phyloP scores from a whole-genome alignment of 345 rosid species.

The Bretschneidera sinensis region DNA sequence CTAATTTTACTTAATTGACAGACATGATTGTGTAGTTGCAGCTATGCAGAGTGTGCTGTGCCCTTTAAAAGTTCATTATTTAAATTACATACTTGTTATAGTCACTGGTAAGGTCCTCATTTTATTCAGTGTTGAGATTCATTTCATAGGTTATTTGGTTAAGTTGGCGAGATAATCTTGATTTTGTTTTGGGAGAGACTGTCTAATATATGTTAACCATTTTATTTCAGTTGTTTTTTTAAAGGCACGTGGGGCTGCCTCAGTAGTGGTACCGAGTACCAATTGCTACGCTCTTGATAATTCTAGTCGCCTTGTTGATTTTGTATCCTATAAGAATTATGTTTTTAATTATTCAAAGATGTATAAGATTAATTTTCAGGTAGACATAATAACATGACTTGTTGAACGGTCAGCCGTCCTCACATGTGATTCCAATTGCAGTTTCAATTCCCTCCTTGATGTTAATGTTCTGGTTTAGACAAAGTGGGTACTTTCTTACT shows the following conservation, averaged over 20 bases:
- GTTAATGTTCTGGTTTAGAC: too few relatives aligned
- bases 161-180: conserved; percentile 1
- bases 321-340: conserved; percentile 62
- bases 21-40: neutral
- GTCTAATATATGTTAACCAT: neutral
- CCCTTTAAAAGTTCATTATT: conserved; percentile 14
- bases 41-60: conserved; percentile 25
- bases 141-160: conserved; percentile 9
- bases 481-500: neutral
- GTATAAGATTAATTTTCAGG: neutral
- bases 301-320: conserved; percentile 85
- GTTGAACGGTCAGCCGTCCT: too few relatives aligned
- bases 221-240: conserved; percentile 40
- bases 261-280: conserved; percentile 60
- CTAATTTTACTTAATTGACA: neutral
- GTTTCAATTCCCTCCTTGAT: conserved; percentile 9
- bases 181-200: neutral
- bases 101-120: conserved; percentile 27
- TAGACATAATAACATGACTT: neutral
- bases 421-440: too few relatives aligned
- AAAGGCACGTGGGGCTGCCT: conserved; percentile 30
- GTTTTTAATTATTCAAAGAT: too few relatives aligned
- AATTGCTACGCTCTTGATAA: conserved; percentile 81
- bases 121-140: neutral
- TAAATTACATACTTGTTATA: conserved; percentile 17